Base-by-base conservation (phyloP, 2,329 filamentous ascomycete genomes). In the Neopestalotiopsis rosae region DNA sequence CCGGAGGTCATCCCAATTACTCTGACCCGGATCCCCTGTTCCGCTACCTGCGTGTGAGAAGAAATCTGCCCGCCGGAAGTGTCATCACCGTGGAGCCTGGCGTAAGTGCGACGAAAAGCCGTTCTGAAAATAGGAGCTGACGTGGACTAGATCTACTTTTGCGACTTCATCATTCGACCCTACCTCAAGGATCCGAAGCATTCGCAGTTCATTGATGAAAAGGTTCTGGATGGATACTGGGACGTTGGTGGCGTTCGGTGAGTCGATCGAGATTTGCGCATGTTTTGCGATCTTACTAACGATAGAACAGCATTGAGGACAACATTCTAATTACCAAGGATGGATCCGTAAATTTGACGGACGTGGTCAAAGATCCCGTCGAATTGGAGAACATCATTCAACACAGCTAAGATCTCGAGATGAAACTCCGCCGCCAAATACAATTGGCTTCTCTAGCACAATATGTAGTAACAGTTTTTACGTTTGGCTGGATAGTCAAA, bases 61-160 rank as follows among this genome's bases (percentile, higher is more conserved):
- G 93, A 13, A 86, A 82, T 28, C 80, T 98, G 62, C 94, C 94
- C 0, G 91, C 90, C 0, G 92, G 92, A 7, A 91, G 91, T 64
- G 94, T 99, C 30, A 91, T 99, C 66, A 99, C 96, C 0, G 95
- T 98, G 52, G 96, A 99, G 84, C 96, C 96, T 13, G 96, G 96
- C 62, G 89, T 93, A 85, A 81, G 89, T 85, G 6, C 2, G 5
- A 30, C 45, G 30, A 13, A 45, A 62, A 49, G 45, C 62, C 42
- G 20, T 62, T 62, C 5, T 38, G 17, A n/a, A 56, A 42, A 34
- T 40, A 57, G 57, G 66, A 57, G 69, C 66, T 69, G 14, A 70
- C 30, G 1, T 7, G 20, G 14, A 66, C 24, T 70, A 90, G 89
- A 90, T 95, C 71, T 98, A 98, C 82, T 98, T 98, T 80, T 97